Evolutionary conservation across 148 eudicot genomes (phyloP), one percentile per base, ranked within the genome.

Genomic region (Fallopia convolvulus): DNA sequence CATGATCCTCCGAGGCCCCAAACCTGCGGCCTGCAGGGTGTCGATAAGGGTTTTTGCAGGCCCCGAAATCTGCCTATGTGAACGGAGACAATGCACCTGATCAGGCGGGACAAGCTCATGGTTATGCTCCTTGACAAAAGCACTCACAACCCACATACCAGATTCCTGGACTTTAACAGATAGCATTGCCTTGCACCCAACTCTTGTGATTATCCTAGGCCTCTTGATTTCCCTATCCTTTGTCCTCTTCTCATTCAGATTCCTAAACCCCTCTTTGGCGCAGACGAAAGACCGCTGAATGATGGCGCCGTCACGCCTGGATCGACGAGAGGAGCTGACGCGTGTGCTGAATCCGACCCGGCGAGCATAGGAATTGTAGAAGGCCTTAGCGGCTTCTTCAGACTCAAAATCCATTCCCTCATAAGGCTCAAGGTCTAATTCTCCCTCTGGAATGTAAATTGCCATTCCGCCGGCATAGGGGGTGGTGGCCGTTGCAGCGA

Each of bases 361-460:
- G 5, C 90, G 84, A 8, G 90, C 90, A 68, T 88, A 88, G 0
- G 87, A 85, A 23, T 88, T 88, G 85, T 88, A 88, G 80, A 88
- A 88, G 1, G 90, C 74, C 79, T 88, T 88, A 1, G 90, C 90
- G 0, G 90, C 82, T 77, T 88, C 90, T 78, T 88, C 90, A 0
- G 90, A 83, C 30, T 88, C 90, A 33, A 88, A 88, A 5, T 85
- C 87, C 90, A 88, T 85, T 0, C 88, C 90, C 71, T 88, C 87
- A 47, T 79, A 82, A 0, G 90, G 90, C 48, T 85, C 88, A 3
- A 87, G 78, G 30, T 85, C 87, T 10, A 78, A 47, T 32, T 77
- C 84, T 8, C 77, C 79, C 5, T 83, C 86, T 13, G 79, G 81
- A 48, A 75, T 65, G 56, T 70, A 82, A 70, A 78, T 5, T 40